phyloP scores from a whole-genome alignment of 2,329 filamentous ascomycete genomes.

The Saccharata proteae region DNA sequence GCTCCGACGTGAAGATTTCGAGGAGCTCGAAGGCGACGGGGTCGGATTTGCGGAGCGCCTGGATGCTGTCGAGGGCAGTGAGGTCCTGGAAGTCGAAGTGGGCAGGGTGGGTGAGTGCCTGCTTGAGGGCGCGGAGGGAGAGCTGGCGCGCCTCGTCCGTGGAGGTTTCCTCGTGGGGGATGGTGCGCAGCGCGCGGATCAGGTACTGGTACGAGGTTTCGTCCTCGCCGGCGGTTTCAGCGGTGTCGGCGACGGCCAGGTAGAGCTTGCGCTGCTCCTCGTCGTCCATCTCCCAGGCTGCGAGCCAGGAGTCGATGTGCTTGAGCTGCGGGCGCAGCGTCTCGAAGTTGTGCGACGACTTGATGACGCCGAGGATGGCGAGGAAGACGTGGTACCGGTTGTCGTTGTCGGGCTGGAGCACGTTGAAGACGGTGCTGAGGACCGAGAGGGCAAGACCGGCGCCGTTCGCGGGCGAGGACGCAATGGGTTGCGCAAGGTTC shows the following conservation, averaged over 20 bases:
- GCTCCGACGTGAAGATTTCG: constrained; percentile 88
- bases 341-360: constrained; percentile 57
- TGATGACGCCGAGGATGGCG: constrained; percentile 75
- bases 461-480: constrained; percentile 75
- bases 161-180: constrained; percentile 48
- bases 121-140: constrained; percentile 51
- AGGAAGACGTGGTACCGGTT: constrained; percentile 84
- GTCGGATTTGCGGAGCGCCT: constrained; percentile 76
- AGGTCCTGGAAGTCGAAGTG: constrained; percentile 66
- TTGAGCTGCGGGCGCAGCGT: constrained; percentile 72
- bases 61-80: constrained; percentile 61
- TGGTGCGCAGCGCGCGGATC: constrained; percentile 63
- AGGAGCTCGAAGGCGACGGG: constrained; percentile 81
- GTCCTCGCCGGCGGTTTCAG: constrained; percentile 63
- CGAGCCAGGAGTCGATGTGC: constrained; percentile 70
- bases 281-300: constrained; percentile 68
- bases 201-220: constrained; percentile 66
- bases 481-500: constrained; percentile 78
- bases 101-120: constrained; percentile 51
- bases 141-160: constrained; percentile 45
- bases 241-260: constrained; percentile 68
- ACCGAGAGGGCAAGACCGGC: constrained; percentile 77
- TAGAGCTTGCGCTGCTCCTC: constrained; percentile 79
- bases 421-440: constrained; percentile 94
- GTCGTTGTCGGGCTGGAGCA: constrained; percentile 62